Percentiles rank a stretch among this genome's conserved stretches.
phyloP scores from a whole-genome alignment of 2,329 filamentous ascomycete species.

The Cephalotrichum gorgonifer region DNA sequence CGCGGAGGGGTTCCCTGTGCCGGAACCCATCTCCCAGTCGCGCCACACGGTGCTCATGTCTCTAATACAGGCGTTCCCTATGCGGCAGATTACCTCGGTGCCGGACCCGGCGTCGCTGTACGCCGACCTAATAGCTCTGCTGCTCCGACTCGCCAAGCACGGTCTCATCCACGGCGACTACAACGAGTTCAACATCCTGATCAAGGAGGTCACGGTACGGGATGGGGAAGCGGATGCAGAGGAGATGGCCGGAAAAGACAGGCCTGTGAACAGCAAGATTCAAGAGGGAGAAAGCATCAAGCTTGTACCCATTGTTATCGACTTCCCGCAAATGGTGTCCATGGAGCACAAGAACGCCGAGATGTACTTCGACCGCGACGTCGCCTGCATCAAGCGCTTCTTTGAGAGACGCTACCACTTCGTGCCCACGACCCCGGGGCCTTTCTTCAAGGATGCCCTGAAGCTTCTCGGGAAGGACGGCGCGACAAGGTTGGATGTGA shows the following conservation, averaged over 20 bases:
- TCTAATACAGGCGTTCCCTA: constrained; percentile 81
- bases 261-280: background rate
- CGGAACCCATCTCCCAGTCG: constrained; percentile 77
- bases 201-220: constrained; percentile 58
- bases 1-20: constrained; percentile 81
- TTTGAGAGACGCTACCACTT: constrained; percentile 88
- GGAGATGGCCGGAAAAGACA: constrained; percentile 15
- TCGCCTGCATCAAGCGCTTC: constrained; percentile 90
- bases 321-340: constrained; percentile 97
- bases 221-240: constrained; percentile 17
- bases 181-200: constrained; percentile 97
- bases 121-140: constrained; percentile 78
- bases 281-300: constrained; percentile 27
- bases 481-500: constrained; percentile 66
- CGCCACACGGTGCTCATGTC: constrained; percentile 96
- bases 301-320: constrained; percentile 77
- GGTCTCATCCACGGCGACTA: constrained; percentile 96
- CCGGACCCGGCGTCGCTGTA: constrained; percentile 81
- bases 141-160: constrained; percentile 71
- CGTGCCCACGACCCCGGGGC: constrained; percentile 68
- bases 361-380: constrained; percentile 95
- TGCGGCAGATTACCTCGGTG: constrained; percentile 78
- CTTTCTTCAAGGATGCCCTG: constrained; percentile 75
- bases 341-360: constrained; percentile 89
- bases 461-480: constrained; percentile 60